Evolutionary conservation across 345 rosid genomes (phyloP).

Genomic region (Triadica sebifera): DNA sequence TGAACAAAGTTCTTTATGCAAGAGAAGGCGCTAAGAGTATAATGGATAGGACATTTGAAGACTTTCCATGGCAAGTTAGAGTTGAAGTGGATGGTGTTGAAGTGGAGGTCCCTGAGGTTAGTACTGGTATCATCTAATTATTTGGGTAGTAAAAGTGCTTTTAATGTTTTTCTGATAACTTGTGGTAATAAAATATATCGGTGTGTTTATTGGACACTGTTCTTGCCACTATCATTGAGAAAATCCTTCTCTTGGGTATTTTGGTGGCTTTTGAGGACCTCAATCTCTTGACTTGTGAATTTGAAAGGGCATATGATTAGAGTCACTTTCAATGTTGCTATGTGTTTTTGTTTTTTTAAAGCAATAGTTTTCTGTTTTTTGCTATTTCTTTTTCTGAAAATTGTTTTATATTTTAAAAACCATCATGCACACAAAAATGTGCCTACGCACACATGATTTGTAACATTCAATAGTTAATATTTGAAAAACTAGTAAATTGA

Average conservation of each 20-base stretch:
- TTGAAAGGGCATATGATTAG: too few relatives aligned
- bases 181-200: not conserved
- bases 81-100: conserved; percentile 86
- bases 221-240: not conserved
- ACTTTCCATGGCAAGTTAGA: conserved; percentile 82
- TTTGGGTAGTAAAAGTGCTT: not conserved
- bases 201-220: not conserved
- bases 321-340: too few relatives aligned
- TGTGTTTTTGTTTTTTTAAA: too few relatives aligned
- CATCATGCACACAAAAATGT: too few relatives aligned
- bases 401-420: too few relatives aligned
- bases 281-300: too few relatives aligned
- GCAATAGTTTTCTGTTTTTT: too few relatives aligned
- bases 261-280: too few relatives aligned
- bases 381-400: too few relatives aligned
- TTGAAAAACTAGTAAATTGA: too few relatives aligned
- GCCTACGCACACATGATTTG: too few relatives aligned
- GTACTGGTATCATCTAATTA: not conserved
- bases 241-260: not conserved
- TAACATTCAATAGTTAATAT: too few relatives aligned
- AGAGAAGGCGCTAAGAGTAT: conserved; percentile 87
- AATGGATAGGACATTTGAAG: conserved; percentile 87
- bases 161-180: not conserved
- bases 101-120: conserved; percentile 70
- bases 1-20: conserved; percentile 80